Evolutionary conservation across 2,329 filamentous ascomycete species (phyloP).

Genomic region (Gliomastix tumulicola): DNA sequence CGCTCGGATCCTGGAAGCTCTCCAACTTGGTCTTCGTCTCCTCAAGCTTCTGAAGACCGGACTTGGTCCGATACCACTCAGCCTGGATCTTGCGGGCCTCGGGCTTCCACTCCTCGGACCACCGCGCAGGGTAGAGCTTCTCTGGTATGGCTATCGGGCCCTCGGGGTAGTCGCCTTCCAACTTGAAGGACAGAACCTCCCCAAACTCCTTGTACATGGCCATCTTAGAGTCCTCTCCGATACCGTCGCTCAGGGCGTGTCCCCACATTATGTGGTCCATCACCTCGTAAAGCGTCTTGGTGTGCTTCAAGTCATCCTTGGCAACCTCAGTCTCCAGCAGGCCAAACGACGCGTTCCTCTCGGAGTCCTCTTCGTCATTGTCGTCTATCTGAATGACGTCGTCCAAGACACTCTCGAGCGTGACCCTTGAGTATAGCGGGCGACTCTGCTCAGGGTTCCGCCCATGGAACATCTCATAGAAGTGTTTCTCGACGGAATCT

Average conservation of each 20-base stretch:
- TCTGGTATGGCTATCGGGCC: conserved; percentile 42
- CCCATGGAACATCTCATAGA: conserved; percentile 34
- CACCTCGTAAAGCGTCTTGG: conserved; percentile 38
- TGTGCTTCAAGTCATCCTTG: conserved; percentile 24
- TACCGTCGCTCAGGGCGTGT: conserved; percentile 27
- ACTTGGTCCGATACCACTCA: too few species aligned
- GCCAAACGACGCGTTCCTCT: conserved; percentile 24
- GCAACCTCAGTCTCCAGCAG: conserved; percentile 32
- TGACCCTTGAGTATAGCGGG: conserved; percentile 24
- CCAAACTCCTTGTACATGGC: conserved; percentile 36
- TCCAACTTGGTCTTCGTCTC: conserved; percentile 16
- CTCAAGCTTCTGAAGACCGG: conserved; percentile 12
- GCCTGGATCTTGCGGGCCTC: conserved; percentile 40
- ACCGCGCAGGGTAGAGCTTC: conserved; percentile 47
- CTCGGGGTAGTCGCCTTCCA: conserved; percentile 34
- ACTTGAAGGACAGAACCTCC: conserved; percentile 41
- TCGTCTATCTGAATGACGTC: conserved; percentile 13
- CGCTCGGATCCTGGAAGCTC: conserved; percentile 15
- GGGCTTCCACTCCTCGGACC: conserved; percentile 34
- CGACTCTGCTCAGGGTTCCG: conserved; percentile 13
- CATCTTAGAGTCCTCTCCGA: conserved; percentile 27
- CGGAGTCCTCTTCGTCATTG: conserved; percentile 14
- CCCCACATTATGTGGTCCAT: conserved; percentile 42
- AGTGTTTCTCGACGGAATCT: conserved; percentile 33
- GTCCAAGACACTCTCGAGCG: conserved; percentile 15